Conservation (phyloP, 1,139 yeast species). For the Kodamaea ohmeri region DNA sequence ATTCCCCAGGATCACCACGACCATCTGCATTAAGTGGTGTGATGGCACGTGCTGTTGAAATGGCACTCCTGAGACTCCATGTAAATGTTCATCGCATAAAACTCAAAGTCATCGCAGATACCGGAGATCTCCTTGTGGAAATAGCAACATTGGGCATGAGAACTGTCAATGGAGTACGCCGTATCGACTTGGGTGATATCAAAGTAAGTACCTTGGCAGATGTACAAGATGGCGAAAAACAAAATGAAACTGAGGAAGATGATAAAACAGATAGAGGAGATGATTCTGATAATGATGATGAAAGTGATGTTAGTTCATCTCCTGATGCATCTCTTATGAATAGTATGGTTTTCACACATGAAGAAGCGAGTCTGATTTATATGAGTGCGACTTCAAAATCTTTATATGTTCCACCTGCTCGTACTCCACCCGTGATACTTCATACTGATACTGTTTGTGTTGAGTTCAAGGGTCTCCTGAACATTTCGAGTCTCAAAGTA, state of each 20-base stretch:
- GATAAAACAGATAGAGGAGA: not conserved
- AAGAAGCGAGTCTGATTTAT: constrained; percentile 70
- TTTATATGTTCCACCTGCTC: constrained; percentile 20
- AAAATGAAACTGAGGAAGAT: constrained; percentile 10
- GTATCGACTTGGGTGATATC: constrained; percentile 25
- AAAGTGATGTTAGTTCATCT: not conserved
- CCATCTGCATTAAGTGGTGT: constrained; percentile 48
- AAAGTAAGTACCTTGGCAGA: constrained; percentile 35
- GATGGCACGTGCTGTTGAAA: constrained; percentile 62
- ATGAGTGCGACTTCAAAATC: constrained; percentile 73
- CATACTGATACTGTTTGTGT: constrained; percentile 37
- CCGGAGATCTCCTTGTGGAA: constrained; percentile 42
- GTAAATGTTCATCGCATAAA: constrained; percentile 44
- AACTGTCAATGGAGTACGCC: constrained; percentile 49
- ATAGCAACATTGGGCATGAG: constrained; percentile 40
- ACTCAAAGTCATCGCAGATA: constrained; percentile 51
- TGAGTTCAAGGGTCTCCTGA: constrained; percentile 51
- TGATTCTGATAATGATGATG: constrained; percentile 16
- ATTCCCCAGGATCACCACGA: too few relatives aligned
- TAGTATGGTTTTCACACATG: constrained; percentile 66
- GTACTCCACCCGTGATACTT: constrained; percentile 21
- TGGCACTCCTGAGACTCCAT: constrained; percentile 62
- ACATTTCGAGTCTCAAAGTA: constrained; percentile 46
- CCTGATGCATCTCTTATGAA: constrained; percentile 43
- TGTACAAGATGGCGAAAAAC: constrained; percentile 30